Base-by-base conservation (phyloP, 2,329 filamentous ascomycete genomes). In the Calonectria crousiana region DNA sequence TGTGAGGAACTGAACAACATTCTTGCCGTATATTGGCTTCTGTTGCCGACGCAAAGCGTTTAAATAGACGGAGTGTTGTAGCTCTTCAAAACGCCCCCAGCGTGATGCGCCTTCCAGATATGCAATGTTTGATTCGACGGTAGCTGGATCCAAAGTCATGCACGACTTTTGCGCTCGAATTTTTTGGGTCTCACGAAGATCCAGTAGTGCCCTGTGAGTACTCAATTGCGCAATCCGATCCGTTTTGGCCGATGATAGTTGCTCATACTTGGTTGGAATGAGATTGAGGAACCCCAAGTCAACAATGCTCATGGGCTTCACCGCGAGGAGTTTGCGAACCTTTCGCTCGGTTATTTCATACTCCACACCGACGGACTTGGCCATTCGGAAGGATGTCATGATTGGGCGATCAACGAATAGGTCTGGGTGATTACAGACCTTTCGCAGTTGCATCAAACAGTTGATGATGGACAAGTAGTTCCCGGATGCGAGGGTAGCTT, bases 391-490 rank as follows among this genome's bases (percentile, higher is more conserved):
- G 1, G 97, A 98, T 0, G 96, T 99, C 85, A 98, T 97, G 80
- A 99, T 98, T 1, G 95, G 96, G 20, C 97, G 92, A 73, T 98
- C 98, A 78, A 98, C 94, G 81, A 99, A 99, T 11, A 99, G 89
- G 85, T 99, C 97, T 0, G 97, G 97, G 82, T 99, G 97, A 79
- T 99, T 99, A 89, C 97, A 99, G 67, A 99, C 97, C 84, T 98
- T 98, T 64, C 97, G 93, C 68, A 99, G 89, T 83, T 98, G 97
- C 95, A 99, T 98, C 67, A 99, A 87, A 84, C 97, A 98, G 83
- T 98, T 98, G 85, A 98, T 98, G 83, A 99, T 98, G 23, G 95
- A 98, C 76, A 99, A 92, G 83, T 98, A 98, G 81, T 98, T 99
- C 34, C 97, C 97, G 1, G 95, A 97, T 3, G 95, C 92, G 23